phyloP scores from a whole-genome alignment of 2,329 filamentous ascomycete genomes.

The Penicillium vulpinum region DNA sequence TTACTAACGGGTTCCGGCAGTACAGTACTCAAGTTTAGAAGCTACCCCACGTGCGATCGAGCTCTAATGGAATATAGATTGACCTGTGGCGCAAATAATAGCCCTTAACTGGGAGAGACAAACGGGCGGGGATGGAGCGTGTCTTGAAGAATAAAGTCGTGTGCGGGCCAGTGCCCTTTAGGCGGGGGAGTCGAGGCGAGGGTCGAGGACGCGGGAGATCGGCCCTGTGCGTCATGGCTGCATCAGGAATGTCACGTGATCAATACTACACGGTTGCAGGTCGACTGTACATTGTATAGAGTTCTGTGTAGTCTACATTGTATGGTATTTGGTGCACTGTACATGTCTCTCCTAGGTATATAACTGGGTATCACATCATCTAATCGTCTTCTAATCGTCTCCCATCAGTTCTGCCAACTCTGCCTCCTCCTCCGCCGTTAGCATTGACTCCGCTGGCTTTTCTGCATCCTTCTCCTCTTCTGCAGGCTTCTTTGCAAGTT shows the following conservation, averaged over 20 bases:
- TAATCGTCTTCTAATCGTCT: slow-evolving; percentile 59
- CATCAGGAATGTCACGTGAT: slow-evolving; percentile 30
- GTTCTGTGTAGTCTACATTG: background rate
- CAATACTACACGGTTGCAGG: background rate
- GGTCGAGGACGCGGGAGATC: slow-evolving; percentile 29
- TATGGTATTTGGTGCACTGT: background rate
- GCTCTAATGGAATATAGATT: background rate
- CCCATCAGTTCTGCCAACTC: slow-evolving; percentile 91
- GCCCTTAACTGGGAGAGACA: background rate
- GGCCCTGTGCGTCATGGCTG: slow-evolving; percentile 36
- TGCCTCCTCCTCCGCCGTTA: slow-evolving; percentile 89
- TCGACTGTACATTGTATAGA: background rate
- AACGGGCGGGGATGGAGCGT: slow-evolving; percentile 1
- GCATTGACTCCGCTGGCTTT: slow-evolving; percentile 50
- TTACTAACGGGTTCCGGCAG: slow-evolving; percentile 21
- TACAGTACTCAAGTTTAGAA: slow-evolving; percentile 11
- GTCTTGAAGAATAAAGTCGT: background rate
- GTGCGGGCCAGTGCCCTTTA: slow-evolving; percentile 12
- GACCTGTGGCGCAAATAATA: background rate
- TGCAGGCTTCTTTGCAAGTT: slow-evolving; percentile 48
- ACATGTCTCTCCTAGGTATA: background rate
- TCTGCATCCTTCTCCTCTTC: slow-evolving; percentile 49
- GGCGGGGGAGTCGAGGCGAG: slow-evolving; percentile 22
- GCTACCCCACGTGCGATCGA: slow-evolving; percentile 14
- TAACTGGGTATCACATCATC: slow-evolving; percentile 19